Evolutionary conservation across 2,329 filamentous ascomycete genomes (phyloP).

Genomic region (Fusarium sarcochroum): DNA sequence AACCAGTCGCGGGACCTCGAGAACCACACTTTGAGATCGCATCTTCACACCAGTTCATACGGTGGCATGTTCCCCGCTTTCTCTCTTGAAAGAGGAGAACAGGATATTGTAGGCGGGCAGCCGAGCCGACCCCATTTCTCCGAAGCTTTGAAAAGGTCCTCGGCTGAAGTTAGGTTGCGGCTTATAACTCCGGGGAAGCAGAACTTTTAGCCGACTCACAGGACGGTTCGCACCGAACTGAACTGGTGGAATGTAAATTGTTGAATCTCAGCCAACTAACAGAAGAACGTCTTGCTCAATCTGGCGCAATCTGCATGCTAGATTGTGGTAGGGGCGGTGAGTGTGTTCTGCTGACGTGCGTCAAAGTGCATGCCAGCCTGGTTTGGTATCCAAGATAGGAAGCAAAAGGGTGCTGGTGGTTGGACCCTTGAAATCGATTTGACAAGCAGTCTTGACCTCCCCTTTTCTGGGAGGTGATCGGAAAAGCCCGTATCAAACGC

Average conservation of each 20-base stretch:
- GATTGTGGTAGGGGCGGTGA: slow-evolving; percentile 33
- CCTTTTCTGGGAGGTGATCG: slow-evolving; percentile 21
- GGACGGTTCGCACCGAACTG: slow-evolving; percentile 31
- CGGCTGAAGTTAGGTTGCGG: slow-evolving; percentile 6
- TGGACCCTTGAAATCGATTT: slow-evolving; percentile 33
- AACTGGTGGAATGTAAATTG: not conserved
- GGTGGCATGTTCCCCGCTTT: slow-evolving; percentile 8
- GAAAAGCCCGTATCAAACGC: slow-evolving; percentile 19
- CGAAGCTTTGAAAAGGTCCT: slow-evolving; percentile 4
- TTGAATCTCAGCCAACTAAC: slow-evolving; percentile 1
- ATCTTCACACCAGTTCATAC: slow-evolving; percentile 4
- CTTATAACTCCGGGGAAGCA: slow-evolving; percentile 26
- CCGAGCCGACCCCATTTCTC: slow-evolving; percentile 15
- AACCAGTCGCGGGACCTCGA: slow-evolving; percentile 26
- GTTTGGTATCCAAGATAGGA: not conserved
- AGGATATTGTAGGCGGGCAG: slow-evolving; percentile 3
- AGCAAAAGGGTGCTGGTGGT: slow-evolving; percentile 10
- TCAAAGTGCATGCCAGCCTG: slow-evolving; percentile 25
- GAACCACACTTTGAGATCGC: slow-evolving; percentile 24
- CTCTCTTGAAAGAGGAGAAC: not conserved
- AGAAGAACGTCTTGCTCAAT: slow-evolving; percentile 12
- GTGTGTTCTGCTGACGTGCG: slow-evolving; percentile 39
- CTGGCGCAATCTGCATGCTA: slow-evolving; percentile 30
- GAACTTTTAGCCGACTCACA: not conserved
- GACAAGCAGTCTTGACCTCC: not conserved